Evolutionary conservation across 306 rosid species (phyloP), one percentile per base, ranked within the genome.

Genomic region (Pueraria montana): DNA sequence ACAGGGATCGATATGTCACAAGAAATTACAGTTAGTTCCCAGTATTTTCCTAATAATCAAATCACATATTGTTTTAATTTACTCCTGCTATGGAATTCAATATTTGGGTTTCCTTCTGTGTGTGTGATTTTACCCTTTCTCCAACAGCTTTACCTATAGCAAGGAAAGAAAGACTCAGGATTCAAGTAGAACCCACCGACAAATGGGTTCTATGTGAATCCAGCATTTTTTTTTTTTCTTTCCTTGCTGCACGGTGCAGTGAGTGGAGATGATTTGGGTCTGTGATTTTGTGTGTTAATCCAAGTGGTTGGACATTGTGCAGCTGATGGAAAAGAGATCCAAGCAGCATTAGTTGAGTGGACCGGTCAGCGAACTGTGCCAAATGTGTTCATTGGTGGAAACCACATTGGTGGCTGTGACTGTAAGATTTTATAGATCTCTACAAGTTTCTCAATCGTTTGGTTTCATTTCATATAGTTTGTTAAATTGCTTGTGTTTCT

Each of bases 331-430:
- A 62, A 77, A 46, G 85, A 91, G 24, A 63, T 94, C 82, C 97
- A 94, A 82, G 67, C 89, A 11, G 98, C 97, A 59, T 80, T 96
- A 40, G 77, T 34, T 11, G 86, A 91, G 90, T 89, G 90, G 93
- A 92, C 97, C 9, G 94, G 92, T 58, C 98, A 88, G 81, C 59
- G 87, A 50, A 91, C 99, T 6, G 99, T 96, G 82, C 99, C 99
- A 46, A 93, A 93, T 90, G 99, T 96, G 48, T 96, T 96, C 73
- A 90, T 96, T 5, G 94, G 89, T 3, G 98, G 98, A 79, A 90
- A 91, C 32, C 99, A 96, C 74, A 90, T 96, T 42, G 99, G 98
- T 72, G 99, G 99, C 83, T 96, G 97, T 30, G 98, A 96, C 66
- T 0, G 99, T 96, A 91, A 87, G 91, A 76, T 82, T 63, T 43